phyloP scores from a whole-genome alignment of 169 alveolate species.

The Plasmodium vivax region DNA sequence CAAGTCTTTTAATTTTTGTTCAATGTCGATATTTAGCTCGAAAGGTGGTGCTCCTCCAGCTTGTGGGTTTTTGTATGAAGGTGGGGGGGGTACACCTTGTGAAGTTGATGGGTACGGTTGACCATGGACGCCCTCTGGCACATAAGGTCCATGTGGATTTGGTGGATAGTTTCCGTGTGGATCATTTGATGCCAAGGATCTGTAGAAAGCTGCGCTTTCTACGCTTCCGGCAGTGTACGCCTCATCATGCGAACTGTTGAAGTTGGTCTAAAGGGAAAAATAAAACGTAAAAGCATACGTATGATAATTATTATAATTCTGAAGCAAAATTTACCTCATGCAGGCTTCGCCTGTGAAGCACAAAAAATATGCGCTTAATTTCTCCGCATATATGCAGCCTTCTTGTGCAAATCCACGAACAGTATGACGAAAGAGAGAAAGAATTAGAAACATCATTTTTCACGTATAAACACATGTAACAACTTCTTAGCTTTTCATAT shows the following conservation, averaged over 20 bases:
- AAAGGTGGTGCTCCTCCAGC: not conserved
- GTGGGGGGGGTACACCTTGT: not conserved
- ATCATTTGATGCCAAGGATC: constrained; percentile 4
- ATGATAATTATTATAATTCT: too few relatives aligned
- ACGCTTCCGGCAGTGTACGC: not conserved
- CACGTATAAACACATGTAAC: not conserved
- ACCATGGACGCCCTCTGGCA: not conserved
- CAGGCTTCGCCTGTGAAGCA: not conserved
- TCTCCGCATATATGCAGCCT: not conserved
- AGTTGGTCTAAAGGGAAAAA: not conserved
- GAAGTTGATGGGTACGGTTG: not conserved
- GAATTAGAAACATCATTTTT: not conserved
- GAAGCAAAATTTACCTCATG: not conserved
- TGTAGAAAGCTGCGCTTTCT: not conserved
- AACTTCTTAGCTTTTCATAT: not conserved
- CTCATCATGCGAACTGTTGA: not conserved
- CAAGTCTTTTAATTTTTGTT: constrained; percentile 12
- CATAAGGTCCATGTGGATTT: not conserved
- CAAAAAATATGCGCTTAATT: not conserved
- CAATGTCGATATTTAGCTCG: constrained; percentile 5
- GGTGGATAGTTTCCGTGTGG: not conserved
- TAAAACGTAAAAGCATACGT: not conserved
- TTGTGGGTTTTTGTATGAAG: not conserved
- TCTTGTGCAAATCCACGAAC: not conserved
- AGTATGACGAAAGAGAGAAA: not conserved